Percentiles rank a stretch among this genome's conserved stretches.
These are phyloP conservation scores for Amanita rimosa DNA, from an alignment of 768 basidiomycete genomes.

Conservation along the genomic window DNA sequence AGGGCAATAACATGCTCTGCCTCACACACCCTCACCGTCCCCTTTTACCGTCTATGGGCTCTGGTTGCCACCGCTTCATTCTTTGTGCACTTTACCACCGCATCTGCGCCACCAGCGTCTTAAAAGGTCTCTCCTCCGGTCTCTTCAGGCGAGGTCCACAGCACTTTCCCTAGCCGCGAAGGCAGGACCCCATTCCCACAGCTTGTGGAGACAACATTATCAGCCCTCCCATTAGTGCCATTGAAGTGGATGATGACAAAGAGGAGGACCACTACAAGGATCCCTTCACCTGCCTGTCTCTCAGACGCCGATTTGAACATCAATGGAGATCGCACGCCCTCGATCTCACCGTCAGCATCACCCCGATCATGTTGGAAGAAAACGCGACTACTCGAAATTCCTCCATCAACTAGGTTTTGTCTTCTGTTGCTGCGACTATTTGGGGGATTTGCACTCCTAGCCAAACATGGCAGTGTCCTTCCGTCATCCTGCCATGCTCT, in stretches of 20 bases:
- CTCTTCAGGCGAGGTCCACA: conserved; percentile 9
- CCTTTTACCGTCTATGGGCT: too few relatives aligned
- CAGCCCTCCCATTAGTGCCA: background rate
- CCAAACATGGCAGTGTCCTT: background rate
- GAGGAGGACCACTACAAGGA: background rate
- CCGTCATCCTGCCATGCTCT: conserved; percentile 2
- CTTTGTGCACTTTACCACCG: too few relatives aligned
- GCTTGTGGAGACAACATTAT: background rate
- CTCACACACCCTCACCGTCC: too few relatives aligned
- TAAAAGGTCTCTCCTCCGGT: too few relatives aligned
- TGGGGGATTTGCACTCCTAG: background rate
- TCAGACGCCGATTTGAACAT: background rate
- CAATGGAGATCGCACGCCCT: conserved; percentile 5
- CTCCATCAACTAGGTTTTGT: conserved; percentile 43
- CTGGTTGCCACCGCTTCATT: too few relatives aligned
- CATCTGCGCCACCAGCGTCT: too few relatives aligned
- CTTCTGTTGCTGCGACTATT: background rate
- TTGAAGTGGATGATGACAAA: background rate
- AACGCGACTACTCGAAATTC: conserved; percentile 18
- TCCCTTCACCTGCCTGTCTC: background rate
- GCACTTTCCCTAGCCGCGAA: background rate
- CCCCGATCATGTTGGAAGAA: conserved; percentile 13
- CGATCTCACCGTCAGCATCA: conserved; percentile 9
- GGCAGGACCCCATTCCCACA: background rate
- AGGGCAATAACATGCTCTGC: too few relatives aligned